Evolutionary conservation across 208 protist genomes (phyloP).

Genomic region (Naegleria fowleri): DNA sequence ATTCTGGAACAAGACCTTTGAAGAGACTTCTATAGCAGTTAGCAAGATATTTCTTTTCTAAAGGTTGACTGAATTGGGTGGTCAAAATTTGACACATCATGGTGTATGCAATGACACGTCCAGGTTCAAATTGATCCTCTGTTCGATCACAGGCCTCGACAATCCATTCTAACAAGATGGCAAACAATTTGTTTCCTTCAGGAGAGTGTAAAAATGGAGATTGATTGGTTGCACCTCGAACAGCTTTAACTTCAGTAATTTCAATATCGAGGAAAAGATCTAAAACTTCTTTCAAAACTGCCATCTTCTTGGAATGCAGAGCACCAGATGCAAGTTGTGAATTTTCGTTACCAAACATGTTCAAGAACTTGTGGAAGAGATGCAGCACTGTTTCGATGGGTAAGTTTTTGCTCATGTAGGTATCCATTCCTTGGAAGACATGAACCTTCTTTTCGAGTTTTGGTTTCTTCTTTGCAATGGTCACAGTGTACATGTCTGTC

Average conservation of each 20-base stretch:
- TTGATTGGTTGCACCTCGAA: not conserved
- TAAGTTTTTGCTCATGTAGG: not conserved
- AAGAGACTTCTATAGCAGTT: not conserved
- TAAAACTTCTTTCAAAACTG: not conserved
- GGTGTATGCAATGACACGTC: not conserved
- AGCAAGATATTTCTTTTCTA: not conserved
- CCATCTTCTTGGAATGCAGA: not conserved
- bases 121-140: not conserved
- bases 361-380: not conserved
- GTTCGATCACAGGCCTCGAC: not conserved
- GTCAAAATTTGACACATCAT: not conserved
- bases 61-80: constrained; percentile 10
- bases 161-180: not conserved
- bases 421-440: not conserved
- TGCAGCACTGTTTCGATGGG: not conserved
- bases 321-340: not conserved
- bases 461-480: not conserved
- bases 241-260: not conserved
- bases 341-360: constrained; percentile 19
- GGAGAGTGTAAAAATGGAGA: not conserved
- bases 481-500: not conserved
- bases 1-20: not conserved
- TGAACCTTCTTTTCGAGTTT: not conserved
- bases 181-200: constrained; percentile 1
- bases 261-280: not conserved